phyloP scores from a whole-genome alignment of 192 early-diverging fungal genomes.

The Entomortierella chlamydospora region DNA sequence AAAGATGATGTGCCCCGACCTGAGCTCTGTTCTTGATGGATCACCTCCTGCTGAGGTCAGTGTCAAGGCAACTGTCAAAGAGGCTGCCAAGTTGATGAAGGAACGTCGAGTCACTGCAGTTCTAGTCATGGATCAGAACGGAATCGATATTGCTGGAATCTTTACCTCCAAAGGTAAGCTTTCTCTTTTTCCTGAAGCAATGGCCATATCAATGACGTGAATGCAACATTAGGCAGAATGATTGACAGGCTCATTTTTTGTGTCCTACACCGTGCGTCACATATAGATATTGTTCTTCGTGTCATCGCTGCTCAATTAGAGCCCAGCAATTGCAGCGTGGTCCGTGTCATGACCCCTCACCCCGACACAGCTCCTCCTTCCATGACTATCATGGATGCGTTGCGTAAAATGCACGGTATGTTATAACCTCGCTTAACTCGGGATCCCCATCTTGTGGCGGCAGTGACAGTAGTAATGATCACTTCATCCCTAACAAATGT shows the following conservation, averaged over 20 bases:
- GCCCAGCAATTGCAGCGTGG: constrained; percentile 90
- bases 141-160: constrained; percentile 82
- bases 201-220: not conserved
- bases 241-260: constrained; percentile 1
- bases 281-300: constrained; percentile 84
- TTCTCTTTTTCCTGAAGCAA: not conserved
- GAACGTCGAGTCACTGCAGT: constrained; percentile 79
- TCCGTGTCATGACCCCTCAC: constrained; percentile 97
- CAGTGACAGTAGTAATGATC: no score
- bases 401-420: constrained; percentile 85
- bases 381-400: constrained; percentile 83
- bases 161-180: constrained; percentile 81
- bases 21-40: constrained; percentile 84
- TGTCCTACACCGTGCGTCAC: not conserved
- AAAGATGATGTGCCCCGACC: constrained; percentile 92
- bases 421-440: not conserved
- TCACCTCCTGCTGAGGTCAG: constrained; percentile 70
- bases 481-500: not conserved
- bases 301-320: constrained; percentile 90
- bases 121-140: constrained; percentile 76
- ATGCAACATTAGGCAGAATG: not conserved
- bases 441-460: no score
- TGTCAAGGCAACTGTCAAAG: constrained; percentile 74
- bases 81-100: constrained; percentile 82
- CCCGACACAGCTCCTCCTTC: constrained; percentile 80